Base-by-base conservation (phyloP, 2,329 filamentous ascomycete genomes). In the Talaromyces pinophilus region DNA sequence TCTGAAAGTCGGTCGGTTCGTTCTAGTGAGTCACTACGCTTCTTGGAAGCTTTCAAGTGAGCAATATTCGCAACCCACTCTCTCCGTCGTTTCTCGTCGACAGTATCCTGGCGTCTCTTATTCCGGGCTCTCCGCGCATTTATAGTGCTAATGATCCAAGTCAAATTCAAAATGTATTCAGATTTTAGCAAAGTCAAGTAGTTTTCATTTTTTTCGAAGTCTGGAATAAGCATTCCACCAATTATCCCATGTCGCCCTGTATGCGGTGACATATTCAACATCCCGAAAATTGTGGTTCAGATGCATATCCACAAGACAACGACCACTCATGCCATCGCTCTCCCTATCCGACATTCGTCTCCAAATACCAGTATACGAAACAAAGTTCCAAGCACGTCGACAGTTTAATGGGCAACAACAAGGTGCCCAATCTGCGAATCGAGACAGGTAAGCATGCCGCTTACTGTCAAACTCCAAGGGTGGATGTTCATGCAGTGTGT, bases 271-370 rank as follows among this genome's bases (percentile, higher is more conserved):
- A 40, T 64, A 44, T 13, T 59, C 54, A 1, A 22, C 15, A 59
- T 50, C 42, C 17, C 62, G 40, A 42, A 64, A 48, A n/a, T 59
- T 59, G 52, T 59, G 54, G 22, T 59, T 64, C 40, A 59, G 33
- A 42, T 64, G 44, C 62, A 50, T 59, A 52, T 64, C 62, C n/a
- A 59, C 62, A 15, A 59, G 33, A 42, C 62, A 64, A 33, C n/a
- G 62, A 19, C 19, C 52, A 48, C 10, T 19, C 33, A 42, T 4
- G 3, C 40, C 15, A 17, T 44, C 57, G 28, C 7, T 17, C 57
- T 28, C 57, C 35, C 19, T 59, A 48, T n/a, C 25, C 8, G 62
- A 19, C 1, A 33, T 38, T 7, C n/a, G 50, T 19, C 22, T 64
- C 62, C 62, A 64, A 10, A 64, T 64, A 48, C 62, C 52, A n/a